These are phyloP conservation scores for Spirogloea muscicola DNA, from an alignment of 139 green algal species.

Conservation along the genomic window DNA sequence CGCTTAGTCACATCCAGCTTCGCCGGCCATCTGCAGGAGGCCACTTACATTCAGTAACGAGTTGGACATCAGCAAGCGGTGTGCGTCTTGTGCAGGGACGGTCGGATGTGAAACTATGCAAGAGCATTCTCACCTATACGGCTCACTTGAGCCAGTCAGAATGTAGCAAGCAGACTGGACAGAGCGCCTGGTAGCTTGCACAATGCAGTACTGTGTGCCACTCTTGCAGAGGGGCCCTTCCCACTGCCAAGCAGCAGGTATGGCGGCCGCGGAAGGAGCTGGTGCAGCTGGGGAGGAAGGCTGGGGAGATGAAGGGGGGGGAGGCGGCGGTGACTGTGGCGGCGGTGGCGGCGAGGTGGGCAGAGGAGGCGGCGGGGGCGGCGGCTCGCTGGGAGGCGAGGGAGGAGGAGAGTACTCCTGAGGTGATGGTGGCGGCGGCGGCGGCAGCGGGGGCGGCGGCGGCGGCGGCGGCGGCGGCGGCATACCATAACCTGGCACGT, in stretches of 20 bases:
- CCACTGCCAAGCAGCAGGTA: no score
- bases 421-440: background rate
- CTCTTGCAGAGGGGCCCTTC: constrained; percentile 49
- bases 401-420: constrained; percentile 26
- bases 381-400: constrained; percentile 9
- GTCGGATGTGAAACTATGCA: no score
- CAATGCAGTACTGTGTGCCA: constrained; percentile 31
- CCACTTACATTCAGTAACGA: no score
- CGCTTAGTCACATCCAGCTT: constrained; percentile 44
- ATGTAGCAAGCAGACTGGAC: background rate
- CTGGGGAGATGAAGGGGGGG: constrained; percentile 11
- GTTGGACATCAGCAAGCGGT: no score
- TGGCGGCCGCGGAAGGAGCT: constrained; percentile 9
- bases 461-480: no score
- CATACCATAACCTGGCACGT: no score
- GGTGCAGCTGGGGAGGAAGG: constrained; percentile 5
- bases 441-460: constrained; percentile 11
- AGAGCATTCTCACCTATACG: no score
- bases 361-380: constrained; percentile 14
- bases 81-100: no score
- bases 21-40: constrained; percentile 43
- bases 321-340: constrained; percentile 12
- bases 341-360: constrained; percentile 11
- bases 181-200: constrained; percentile 24
- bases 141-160: no score